A percentile compares a stretch with the other conserved stretches of the same genome.
Evolutionary conservation across 164 flowering plant species (phyloP).

Genomic region (Liriodendron chinense): DNA sequence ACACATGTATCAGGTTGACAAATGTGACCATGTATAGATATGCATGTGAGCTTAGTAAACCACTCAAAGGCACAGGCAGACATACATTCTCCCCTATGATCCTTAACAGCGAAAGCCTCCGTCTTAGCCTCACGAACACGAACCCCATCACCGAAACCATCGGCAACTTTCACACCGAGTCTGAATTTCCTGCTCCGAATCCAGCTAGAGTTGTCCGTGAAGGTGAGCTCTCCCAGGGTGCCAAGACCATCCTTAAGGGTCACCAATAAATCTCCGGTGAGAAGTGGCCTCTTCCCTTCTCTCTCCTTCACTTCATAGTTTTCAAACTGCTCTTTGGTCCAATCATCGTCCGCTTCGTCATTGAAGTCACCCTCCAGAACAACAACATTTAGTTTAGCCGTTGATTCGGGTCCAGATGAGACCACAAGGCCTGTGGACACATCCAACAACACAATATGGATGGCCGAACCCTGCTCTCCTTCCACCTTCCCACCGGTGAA

Average conservation of each 20-base stretch:
- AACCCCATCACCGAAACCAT: conserved; percentile 35
- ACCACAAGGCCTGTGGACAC: conserved; percentile 35
- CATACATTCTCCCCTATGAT: conserved; percentile 82
- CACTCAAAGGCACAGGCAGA: conserved; percentile 8
- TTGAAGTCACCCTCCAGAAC: conserved; percentile 65
- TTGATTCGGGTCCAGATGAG: conserved; percentile 42
- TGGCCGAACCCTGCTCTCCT: conserved; percentile 58
- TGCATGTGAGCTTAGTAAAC: not conserved
- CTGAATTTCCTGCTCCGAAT: conserved; percentile 67
- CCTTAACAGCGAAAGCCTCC: conserved; percentile 70
- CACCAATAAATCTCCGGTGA: conserved; percentile 55
- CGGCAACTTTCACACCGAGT: conserved; percentile 54
- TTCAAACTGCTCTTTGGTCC: conserved; percentile 55
- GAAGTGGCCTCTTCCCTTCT: conserved; percentile 68
- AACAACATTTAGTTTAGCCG: conserved; percentile 44
- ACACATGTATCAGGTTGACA: not conserved
- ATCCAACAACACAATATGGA: conserved; percentile 46
- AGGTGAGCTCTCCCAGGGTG: conserved; percentile 54
- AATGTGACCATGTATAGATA: not conserved
- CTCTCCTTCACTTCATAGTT: conserved; percentile 54
- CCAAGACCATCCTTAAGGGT: conserved; percentile 58
- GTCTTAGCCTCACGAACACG: conserved; percentile 67
- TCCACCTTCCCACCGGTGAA: conserved; percentile 60
- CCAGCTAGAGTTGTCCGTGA: conserved; percentile 84
- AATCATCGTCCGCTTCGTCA: conserved; percentile 48